A percentile compares a stretch with the other conserved stretches of the same genome.
Conservation (phyloP, 2,329 filamentous ascomycete genomes). For the Aspergillus tanneri region DNA sequence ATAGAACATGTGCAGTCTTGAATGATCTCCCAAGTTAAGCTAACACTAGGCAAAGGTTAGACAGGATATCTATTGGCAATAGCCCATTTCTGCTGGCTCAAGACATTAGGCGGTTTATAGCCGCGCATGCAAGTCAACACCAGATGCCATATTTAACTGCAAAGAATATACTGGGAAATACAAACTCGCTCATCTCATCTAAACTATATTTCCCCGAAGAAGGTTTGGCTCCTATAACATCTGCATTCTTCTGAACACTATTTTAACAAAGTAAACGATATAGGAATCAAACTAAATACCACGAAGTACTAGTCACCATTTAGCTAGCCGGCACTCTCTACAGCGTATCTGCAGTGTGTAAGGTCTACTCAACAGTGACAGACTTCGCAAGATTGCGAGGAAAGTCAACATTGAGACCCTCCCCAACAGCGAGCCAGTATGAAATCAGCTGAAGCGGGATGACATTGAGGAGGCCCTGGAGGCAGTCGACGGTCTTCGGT, state of each 20-base stretch:
- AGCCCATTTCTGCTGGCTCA: no score
- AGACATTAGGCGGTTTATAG: no score
- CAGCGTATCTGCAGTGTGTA: background rate
- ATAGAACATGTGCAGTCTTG: no score
- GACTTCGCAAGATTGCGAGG: constrained; percentile 98
- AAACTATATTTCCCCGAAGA: background rate
- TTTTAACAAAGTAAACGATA: constrained; percentile 2
- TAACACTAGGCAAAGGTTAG: no score
- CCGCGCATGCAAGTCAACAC: no score
- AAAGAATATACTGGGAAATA: no score
- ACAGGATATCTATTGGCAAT: no score
- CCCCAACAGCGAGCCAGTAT: constrained; percentile 96
- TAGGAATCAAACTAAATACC: constrained; percentile 3
- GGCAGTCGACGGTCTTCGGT: constrained; percentile 87
- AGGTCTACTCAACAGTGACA: constrained; percentile 86
- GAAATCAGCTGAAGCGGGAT: constrained; percentile 96
- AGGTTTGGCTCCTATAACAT: background rate
- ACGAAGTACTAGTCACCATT: background rate
- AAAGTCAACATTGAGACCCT: constrained; percentile 97
- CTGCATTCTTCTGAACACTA: constrained; percentile 10
- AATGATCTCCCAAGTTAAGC: no score
- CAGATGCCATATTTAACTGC: no score
- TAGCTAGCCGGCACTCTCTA: background rate
- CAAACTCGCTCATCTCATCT: no score
- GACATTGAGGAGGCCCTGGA: constrained; percentile 97